A percentile compares a stretch with the other conserved stretches of the same genome.
Evolutionary conservation across 768 basidiomycete genomes (phyloP).

Genomic region (Kwoniella sp.): DNA sequence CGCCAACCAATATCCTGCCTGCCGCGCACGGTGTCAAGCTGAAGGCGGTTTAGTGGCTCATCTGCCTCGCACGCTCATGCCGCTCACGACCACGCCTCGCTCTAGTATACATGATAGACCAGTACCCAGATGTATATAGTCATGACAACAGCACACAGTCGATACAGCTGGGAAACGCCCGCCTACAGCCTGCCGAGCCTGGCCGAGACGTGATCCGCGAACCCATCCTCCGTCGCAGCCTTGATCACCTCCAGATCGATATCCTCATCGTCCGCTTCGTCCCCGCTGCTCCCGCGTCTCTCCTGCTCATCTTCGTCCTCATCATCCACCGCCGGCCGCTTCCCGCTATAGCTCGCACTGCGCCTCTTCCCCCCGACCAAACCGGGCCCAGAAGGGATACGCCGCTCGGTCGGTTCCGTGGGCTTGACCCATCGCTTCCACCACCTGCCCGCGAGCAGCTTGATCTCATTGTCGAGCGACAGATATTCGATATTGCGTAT

Average conservation of each 20-base stretch:
- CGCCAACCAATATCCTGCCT: not conserved
- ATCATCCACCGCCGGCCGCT: not conserved
- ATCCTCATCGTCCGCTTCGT: constrained; percentile 19
- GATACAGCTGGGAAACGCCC: not conserved
- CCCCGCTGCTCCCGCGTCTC: not conserved
- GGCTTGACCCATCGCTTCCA: constrained; percentile 59
- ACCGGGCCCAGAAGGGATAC: not conserved
- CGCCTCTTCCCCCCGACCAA: not conserved
- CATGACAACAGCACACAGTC: not conserved
- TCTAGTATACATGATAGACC: not conserved
- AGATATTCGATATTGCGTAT: constrained; percentile 87
- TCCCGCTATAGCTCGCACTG: not conserved
- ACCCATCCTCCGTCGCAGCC: constrained; percentile 1
- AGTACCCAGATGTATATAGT: not conserved
- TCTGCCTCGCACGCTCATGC: too few species aligned
- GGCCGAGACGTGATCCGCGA: constrained; percentile 7
- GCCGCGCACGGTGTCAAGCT: not conserved
- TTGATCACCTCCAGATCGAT: not conserved
- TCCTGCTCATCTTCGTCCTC: constrained; percentile 2
- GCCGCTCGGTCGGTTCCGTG: constrained; percentile 1
- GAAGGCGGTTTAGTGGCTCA: constrained; percentile 3
- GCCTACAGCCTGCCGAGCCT: constrained; percentile 1
- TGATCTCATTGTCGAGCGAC: constrained; percentile 68
- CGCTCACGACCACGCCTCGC: not conserved
- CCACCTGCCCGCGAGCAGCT: constrained; percentile 70